Percentiles rank a stretch among this genome's conserved stretches.
phyloP scores from a whole-genome alignment of 495 filamentous ascomycete species.

The Penicillium simplicissimum region DNA sequence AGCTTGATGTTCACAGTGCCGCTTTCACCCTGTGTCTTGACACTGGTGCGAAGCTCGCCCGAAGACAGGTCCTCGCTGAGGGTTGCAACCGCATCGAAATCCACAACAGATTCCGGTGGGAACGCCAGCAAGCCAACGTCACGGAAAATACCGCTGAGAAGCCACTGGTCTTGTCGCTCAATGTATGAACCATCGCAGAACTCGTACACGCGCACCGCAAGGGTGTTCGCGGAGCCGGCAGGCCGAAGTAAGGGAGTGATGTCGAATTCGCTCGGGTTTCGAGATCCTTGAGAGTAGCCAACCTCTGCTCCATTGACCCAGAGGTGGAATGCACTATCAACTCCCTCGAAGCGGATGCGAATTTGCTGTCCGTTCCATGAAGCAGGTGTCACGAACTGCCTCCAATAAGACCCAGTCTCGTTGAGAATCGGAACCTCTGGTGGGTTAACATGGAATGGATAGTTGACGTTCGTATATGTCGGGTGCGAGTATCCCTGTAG shows the following conservation, averaged over 20 bases:
- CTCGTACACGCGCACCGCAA: constrained; percentile 60
- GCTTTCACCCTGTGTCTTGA: constrained; percentile 28
- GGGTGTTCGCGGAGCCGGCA: constrained; percentile 42
- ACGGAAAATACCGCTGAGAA: constrained; percentile 63
- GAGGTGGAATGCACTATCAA: constrained; percentile 65
- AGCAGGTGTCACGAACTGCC: constrained; percentile 46
- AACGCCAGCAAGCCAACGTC: constrained; percentile 65
- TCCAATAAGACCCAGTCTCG: constrained; percentile 58
- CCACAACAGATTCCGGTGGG: constrained; percentile 26
- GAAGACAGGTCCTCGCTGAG: constrained; percentile 61
- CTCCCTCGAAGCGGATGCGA: constrained; percentile 64
- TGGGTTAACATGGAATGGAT: constrained; percentile 59
- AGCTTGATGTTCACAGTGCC: constrained; percentile 23
- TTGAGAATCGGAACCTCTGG: constrained; percentile 54
- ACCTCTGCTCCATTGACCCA: constrained; percentile 61
- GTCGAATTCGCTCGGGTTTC: constrained; percentile 66
- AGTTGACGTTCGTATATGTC: constrained; percentile 62
- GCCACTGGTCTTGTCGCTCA: constrained; percentile 63
- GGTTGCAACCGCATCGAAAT: constrained; percentile 23
- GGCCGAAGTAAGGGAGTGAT: constrained; percentile 46
- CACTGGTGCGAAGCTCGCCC: constrained; percentile 53
- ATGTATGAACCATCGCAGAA: constrained; percentile 65
- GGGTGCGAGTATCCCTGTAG: constrained; percentile 60
- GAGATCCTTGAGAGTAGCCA: constrained; percentile 65
- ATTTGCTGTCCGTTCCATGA: constrained; percentile 39